phyloP scores from a whole-genome alignment of 2,329 filamentous ascomycete genomes.

The Nothophoma quercina region DNA sequence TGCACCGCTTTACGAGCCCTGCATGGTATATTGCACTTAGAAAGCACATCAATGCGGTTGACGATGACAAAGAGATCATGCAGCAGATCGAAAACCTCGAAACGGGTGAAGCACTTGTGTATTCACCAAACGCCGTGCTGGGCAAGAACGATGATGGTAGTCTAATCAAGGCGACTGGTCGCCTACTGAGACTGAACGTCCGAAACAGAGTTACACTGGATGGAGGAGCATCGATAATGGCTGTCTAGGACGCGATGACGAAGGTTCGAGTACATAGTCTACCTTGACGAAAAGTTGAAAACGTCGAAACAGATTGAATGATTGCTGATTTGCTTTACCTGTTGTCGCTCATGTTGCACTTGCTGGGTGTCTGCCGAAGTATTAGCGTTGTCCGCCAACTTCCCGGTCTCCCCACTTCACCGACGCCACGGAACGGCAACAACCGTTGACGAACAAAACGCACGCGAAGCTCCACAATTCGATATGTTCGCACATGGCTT shows the following conservation, averaged over 20 bases:
- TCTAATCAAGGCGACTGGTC: constrained; percentile 22
- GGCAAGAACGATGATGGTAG: constrained; percentile 21
- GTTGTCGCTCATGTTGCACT: no score
- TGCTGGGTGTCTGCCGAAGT: background rate
- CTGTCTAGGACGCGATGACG: constrained; percentile 57
- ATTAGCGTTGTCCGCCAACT: background rate
- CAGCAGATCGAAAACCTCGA: constrained; percentile 56
- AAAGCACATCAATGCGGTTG: constrained; percentile 54
- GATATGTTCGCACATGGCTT: background rate
- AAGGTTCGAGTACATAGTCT: no score
- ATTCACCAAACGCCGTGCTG: constrained; percentile 57
- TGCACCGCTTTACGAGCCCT: constrained; percentile 75
- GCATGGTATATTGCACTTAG: constrained; percentile 64
- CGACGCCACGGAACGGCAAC: background rate
- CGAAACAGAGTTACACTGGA: constrained; percentile 28
- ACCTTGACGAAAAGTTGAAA: no score
- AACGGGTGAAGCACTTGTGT: constrained; percentile 60
- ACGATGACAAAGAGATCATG: constrained; percentile 46
- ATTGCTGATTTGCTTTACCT: no score
- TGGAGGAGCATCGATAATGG: constrained; percentile 67
- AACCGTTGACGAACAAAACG: background rate
- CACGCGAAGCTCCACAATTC: background rate
- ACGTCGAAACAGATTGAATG: no score
- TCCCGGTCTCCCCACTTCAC: background rate
- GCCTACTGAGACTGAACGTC: constrained; percentile 33